Evolutionary conservation across 2,329 filamentous ascomycete genomes (phyloP).

Genomic region (Colletotrichum orchidophilum): DNA sequence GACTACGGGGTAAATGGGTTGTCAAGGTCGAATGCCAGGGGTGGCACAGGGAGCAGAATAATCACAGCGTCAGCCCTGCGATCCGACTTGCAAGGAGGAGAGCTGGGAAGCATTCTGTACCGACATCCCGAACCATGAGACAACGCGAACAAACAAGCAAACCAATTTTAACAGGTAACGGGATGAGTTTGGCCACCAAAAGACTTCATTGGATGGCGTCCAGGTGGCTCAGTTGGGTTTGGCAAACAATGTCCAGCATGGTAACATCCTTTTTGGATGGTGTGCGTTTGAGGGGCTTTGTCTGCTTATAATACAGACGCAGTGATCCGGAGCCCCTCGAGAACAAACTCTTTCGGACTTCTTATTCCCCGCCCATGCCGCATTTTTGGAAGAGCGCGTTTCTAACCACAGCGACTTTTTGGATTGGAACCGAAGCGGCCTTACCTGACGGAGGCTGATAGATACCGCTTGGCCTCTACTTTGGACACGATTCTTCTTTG

Average conservation of each 20-base stretch:
- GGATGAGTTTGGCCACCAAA: not conserved
- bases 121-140: not conserved
- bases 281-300: not conserved
- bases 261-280: not conserved
- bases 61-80: slow-evolving; percentile 2
- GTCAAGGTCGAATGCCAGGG: not conserved
- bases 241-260: slow-evolving; percentile 12
- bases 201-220: slow-evolving; percentile 5
- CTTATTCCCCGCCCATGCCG: not conserved
- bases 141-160: slow-evolving; percentile 1
- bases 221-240: slow-evolving; percentile 1
- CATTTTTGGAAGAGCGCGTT: not conserved
- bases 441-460: slow-evolving; percentile 8
- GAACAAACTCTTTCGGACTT: not conserved
- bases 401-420: not conserved
- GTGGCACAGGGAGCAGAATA: slow-evolving; percentile 8
- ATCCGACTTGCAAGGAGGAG: not conserved
- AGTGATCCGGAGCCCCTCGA: not conserved
- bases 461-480: slow-evolving; percentile 6
- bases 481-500: slow-evolving; percentile 17
- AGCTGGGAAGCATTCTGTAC: not conserved
- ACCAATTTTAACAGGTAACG: not conserved
- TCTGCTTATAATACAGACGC: not conserved
- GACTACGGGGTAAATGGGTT: not conserved
- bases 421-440: not conserved